Evolutionary conservation across 2,329 filamentous ascomycete species (phyloP).

Genomic region (Xylariaceae sp.): DNA sequence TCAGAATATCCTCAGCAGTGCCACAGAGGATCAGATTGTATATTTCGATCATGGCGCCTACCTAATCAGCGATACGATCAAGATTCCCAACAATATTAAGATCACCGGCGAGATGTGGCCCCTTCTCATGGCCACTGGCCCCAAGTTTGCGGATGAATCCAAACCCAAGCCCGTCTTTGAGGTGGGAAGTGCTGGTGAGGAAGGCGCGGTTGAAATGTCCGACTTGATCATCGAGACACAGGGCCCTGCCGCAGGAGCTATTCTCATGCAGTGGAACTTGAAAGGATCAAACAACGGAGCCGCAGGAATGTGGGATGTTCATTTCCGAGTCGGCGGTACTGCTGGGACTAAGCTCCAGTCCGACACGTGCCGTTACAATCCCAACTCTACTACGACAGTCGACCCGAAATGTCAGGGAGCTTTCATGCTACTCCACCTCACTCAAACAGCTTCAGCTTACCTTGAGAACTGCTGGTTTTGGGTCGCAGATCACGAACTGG

Average conservation of each 20-base stretch:
- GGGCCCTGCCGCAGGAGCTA: constrained; percentile 80
- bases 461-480: constrained; percentile 90
- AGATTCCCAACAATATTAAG: constrained; percentile 74
- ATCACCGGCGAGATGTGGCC: constrained; percentile 93
- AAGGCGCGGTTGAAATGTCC: constrained; percentile 79
- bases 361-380: constrained; percentile 75
- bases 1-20: constrained; percentile 71
- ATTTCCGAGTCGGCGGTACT: constrained; percentile 86
- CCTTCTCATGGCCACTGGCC: constrained; percentile 78
- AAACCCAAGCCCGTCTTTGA: constrained; percentile 85
- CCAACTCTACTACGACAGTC: constrained; percentile 57
- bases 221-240: constrained; percentile 84
- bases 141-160: constrained; percentile 66
- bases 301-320: constrained; percentile 90
- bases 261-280: constrained; percentile 90
- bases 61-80: constrained; percentile 66
- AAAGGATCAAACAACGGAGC: constrained; percentile 64
- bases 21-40: constrained; percentile 61
- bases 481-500: constrained; percentile 88
- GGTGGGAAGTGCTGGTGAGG: constrained; percentile 73
- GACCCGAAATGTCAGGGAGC: constrained; percentile 70
- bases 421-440: constrained; percentile 68
- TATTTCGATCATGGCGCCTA: constrained; percentile 78
- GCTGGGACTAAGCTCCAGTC: constrained; percentile 81
- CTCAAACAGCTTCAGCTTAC: constrained; percentile 64